phyloP scores from a whole-genome alignment of 495 filamentous ascomycete genomes.

The Neurospora sp. region DNA sequence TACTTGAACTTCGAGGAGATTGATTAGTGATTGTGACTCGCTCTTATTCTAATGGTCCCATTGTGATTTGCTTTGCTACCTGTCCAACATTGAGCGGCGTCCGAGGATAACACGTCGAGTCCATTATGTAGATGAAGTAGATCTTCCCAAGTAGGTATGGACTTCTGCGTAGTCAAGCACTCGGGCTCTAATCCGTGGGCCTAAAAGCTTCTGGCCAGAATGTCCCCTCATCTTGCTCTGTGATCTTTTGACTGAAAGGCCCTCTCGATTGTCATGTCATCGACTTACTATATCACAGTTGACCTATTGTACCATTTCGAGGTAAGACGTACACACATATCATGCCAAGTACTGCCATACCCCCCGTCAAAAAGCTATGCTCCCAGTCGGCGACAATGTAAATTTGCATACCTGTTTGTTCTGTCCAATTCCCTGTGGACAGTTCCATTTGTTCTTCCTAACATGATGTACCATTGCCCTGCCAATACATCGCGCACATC shows the following conservation, averaged over 20 bases:
- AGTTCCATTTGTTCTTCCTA: background rate
- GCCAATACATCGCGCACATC: background rate
- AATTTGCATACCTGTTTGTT: background rate
- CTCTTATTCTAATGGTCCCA: background rate
- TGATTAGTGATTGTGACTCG: background rate
- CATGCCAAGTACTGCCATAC: background rate
- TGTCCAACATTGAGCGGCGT: background rate
- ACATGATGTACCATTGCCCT: background rate
- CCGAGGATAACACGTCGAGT: background rate
- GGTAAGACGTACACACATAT: background rate
- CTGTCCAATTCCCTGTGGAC: background rate
- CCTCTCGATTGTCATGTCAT: background rate
- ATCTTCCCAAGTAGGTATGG: background rate
- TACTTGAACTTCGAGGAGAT: background rate
- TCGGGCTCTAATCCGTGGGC: background rate
- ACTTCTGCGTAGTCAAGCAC: background rate
- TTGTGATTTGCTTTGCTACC: background rate
- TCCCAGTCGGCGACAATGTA: background rate
- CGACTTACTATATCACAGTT: background rate
- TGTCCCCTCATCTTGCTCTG: background rate
- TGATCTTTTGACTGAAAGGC: fast-evolving
- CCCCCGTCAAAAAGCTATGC: background rate
- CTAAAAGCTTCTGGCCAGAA: background rate
- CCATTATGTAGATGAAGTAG: background rate
- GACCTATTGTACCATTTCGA: background rate